Percentiles rank a stretch among this genome's conserved stretches.
Conservation (phyloP, 2,329 filamentous ascomycete genomes). For the Cordyceps cicadae region DNA sequence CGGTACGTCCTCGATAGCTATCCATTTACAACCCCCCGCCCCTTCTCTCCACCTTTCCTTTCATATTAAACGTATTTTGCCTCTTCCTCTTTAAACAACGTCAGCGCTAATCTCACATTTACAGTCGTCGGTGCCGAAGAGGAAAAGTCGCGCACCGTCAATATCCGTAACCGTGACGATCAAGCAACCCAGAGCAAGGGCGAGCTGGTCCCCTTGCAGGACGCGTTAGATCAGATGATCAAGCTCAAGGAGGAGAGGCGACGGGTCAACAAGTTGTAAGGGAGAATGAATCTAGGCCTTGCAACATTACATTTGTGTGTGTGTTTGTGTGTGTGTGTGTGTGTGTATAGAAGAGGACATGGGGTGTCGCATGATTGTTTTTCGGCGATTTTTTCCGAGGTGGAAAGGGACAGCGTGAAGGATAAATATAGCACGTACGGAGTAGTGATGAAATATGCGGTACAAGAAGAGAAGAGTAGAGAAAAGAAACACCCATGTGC, state of each 20-base stretch:
- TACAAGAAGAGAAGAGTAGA: background rate
- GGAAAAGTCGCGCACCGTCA: conserved; percentile 51
- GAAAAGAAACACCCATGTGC: background rate
- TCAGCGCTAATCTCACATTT: too few species aligned
- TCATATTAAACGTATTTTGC: background rate
- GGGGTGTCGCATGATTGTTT: background rate
- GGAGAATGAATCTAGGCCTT: too few species aligned
- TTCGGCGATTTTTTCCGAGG: background rate
- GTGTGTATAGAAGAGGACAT: background rate
- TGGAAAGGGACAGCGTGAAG: background rate
- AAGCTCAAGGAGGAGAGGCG: conserved; percentile 42
- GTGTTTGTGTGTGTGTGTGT: too few species aligned
- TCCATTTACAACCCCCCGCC: too few species aligned
- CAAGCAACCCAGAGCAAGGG: conserved; percentile 53
- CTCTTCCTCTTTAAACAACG: too few species aligned
- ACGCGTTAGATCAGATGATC: conserved; percentile 47
- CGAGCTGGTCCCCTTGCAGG: conserved; percentile 47
- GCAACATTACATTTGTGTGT: background rate
- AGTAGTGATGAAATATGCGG: background rate
- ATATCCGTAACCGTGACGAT: conserved; percentile 57
- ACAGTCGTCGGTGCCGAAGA: conserved; percentile 55
- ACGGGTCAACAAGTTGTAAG: conserved; percentile 28
- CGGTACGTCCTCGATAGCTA: conserved; percentile 34
- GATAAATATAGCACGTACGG: background rate
- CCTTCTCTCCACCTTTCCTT: background rate